Evolutionary conservation across 176 grass and related monocot genomes (phyloP), one percentile per base, ranked within the genome.

Genomic region (Oryza meridionalis): DNA sequence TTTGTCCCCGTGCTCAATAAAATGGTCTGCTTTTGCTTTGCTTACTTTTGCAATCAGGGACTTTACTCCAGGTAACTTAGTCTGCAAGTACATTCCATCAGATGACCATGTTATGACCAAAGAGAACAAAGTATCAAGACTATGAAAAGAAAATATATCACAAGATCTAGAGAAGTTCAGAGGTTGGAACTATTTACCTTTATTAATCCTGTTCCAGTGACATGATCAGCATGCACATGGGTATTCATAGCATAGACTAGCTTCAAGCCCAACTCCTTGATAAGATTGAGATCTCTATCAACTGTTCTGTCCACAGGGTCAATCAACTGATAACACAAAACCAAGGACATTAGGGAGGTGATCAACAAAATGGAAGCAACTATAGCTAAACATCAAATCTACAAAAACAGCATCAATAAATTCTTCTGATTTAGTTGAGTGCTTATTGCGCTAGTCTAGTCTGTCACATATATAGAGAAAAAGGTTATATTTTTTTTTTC

Each of bases 141-240:
- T 4, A 11, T 11, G 42, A 21, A 65, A 70, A 77, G 47, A 2
- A 29, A 66, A 29, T 40, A 14, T 4, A 76, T 70, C 5, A 49
- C 53, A 66, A 59, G 58, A 63, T 50, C 31, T 53, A 16, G 17
- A 79, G 51, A 84, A 76, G 35, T 61, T 27, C 9, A 35, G 21
- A 35, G 55, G 78, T 62, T 62, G 21, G n/a, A 62, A 24, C 58
- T 70, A 21, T 26, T 85, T 84, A 94, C 94, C 69, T 97, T 97
- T 91, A 97, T 85, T 65, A 94, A 51, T 74, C 94, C 94, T 76
- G 94, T 94, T 61, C 94, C 94, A 66, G 94, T 97, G 40, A 97
- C 75, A 31, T 97, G 94, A 89, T 97, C 94, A 67, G 94, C 94
- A 89, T 97, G 94, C 22, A 97, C 94, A 91, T 97, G 94, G 81